Percentiles rank a stretch among this genome's conserved stretches.
phyloP scores from a whole-genome alignment of 179 eudicot genomes.

The Nepenthes alata region DNA sequence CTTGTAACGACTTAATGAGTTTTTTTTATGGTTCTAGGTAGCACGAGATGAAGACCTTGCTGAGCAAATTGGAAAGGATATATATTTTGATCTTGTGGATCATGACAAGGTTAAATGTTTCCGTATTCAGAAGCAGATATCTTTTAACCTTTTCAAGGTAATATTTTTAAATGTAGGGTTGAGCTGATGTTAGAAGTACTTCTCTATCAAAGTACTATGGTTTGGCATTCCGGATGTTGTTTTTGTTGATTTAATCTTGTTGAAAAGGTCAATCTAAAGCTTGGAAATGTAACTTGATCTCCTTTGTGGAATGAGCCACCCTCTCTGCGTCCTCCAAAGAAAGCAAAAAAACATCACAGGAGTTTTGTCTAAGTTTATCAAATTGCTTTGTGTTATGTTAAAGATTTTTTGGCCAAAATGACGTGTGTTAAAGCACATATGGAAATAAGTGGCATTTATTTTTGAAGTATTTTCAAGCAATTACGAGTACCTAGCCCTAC shows the following conservation, averaged over 20 bases:
- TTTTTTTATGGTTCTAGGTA: constrained; percentile 33
- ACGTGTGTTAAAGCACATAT: too few species aligned
- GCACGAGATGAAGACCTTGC: constrained; percentile 65
- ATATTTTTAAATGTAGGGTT: not conserved
- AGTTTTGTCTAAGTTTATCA: too few species aligned
- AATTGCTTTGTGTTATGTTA: too few species aligned
- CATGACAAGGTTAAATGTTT: constrained; percentile 75
- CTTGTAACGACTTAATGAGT: not conserved
- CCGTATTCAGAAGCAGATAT: constrained; percentile 66
- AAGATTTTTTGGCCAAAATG: too few species aligned
- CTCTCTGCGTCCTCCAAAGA: too few species aligned
- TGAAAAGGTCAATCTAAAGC: not conserved
- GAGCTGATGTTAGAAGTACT: not conserved
- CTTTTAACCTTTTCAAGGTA: constrained; percentile 73
- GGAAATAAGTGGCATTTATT: too few species aligned
- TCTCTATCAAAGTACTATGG: not conserved
- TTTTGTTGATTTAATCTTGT: not conserved
- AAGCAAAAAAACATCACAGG: too few species aligned
- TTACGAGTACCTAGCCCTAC: too few species aligned
- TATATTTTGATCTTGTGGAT: constrained; percentile 82
- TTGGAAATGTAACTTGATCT: too few species aligned
- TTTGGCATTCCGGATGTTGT: too few species aligned
- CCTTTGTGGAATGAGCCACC: too few species aligned
- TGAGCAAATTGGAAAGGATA: constrained; percentile 71
- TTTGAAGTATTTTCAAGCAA: too few species aligned